Percentiles rank a stretch among this genome's conserved stretches.
These are phyloP conservation scores for Tolypocladium ophioglossoides DNA, from an alignment of 2,329 filamentous ascomycete genomes.

Conservation along the genomic window DNA sequence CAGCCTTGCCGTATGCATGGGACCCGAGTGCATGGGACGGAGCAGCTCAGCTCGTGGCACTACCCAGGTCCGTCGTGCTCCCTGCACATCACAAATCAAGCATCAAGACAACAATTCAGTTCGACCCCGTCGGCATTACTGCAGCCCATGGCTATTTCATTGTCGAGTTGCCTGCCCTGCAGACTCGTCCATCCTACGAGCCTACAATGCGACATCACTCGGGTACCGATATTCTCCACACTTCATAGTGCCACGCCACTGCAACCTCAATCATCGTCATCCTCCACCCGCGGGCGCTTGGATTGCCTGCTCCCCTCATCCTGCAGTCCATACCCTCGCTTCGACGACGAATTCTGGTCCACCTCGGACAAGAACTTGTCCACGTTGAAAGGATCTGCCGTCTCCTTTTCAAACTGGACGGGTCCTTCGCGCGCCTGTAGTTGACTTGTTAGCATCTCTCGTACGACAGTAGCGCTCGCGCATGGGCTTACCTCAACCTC, in stretches of 20 bases:
- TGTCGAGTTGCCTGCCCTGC: not conserved
- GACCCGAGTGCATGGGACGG: too few species aligned
- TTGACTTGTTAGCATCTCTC: constrained; percentile 17
- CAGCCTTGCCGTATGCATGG: too few species aligned
- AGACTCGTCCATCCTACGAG: not conserved
- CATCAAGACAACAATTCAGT: not conserved
- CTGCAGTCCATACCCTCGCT: constrained; percentile 69
- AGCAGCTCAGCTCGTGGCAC: too few species aligned
- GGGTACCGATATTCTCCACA: not conserved
- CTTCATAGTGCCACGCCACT: not conserved
- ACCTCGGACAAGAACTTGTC: constrained; percentile 86
- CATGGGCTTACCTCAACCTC: constrained; percentile 60
- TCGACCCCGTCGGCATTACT: not conserved
- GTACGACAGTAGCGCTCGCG: not conserved
- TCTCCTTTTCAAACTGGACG: constrained; percentile 92
- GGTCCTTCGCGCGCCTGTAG: constrained; percentile 69
- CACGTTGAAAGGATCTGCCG: constrained; percentile 79
- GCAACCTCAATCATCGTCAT: constrained; percentile 28
- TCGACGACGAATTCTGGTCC: constrained; percentile 50
- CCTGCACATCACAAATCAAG: not conserved
- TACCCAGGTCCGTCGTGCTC: too few species aligned
- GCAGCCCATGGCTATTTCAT: not conserved
- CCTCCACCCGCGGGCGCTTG: constrained; percentile 72
- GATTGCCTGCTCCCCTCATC: constrained; percentile 47
- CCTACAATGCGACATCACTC: not conserved